These are phyloP conservation scores for Yarrowia alimentaria DNA, from an alignment of 805 yeast genomes.

Conservation along the genomic window DNA sequence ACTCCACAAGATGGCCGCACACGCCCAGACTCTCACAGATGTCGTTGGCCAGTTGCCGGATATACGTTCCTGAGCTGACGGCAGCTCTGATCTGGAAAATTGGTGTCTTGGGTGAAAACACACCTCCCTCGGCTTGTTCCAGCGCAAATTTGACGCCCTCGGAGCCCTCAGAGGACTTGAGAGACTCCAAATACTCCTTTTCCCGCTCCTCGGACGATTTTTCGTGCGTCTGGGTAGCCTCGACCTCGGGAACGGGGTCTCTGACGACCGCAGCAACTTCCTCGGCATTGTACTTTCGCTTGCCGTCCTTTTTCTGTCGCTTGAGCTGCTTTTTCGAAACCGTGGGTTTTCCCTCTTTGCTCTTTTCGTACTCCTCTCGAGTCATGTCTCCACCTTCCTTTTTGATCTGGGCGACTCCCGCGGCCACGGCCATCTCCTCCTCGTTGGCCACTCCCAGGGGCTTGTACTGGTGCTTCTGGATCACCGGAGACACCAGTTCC, in stretches of 20 bases:
- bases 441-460: constrained; percentile 41
- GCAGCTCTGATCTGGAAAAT: constrained; percentile 67
- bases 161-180: constrained; percentile 38
- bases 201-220: constrained; percentile 17
- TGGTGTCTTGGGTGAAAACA: constrained; percentile 32
- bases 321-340: constrained; percentile 8
- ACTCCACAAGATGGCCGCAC: constrained; percentile 82
- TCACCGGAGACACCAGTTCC: constrained; percentile 53
- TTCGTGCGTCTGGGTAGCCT: constrained; percentile 6
- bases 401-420: constrained; percentile 44
- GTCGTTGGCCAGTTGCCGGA: constrained; percentile 85
- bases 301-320: constrained; percentile 30
- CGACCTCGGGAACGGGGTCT: constrained; percentile 28
- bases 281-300: constrained; percentile 36
- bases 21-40: constrained; percentile 77
- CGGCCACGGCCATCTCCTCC: constrained; percentile 42
- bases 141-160: constrained; percentile 45
- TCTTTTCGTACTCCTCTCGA: constrained; percentile 25
- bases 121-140: constrained; percentile 51
- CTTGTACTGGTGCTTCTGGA: constrained; percentile 55
- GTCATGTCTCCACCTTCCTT: constrained; percentile 27
- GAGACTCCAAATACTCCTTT: constrained; percentile 38
- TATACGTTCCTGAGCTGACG: constrained; percentile 94
- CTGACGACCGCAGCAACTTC: constrained; percentile 19
- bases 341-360: constrained; percentile 5